Evolutionary conservation across 2,329 filamentous ascomycete genomes (phyloP), one percentile per base, ranked within the genome.

Genomic region (Rhinocladiella mackenziei): DNA sequence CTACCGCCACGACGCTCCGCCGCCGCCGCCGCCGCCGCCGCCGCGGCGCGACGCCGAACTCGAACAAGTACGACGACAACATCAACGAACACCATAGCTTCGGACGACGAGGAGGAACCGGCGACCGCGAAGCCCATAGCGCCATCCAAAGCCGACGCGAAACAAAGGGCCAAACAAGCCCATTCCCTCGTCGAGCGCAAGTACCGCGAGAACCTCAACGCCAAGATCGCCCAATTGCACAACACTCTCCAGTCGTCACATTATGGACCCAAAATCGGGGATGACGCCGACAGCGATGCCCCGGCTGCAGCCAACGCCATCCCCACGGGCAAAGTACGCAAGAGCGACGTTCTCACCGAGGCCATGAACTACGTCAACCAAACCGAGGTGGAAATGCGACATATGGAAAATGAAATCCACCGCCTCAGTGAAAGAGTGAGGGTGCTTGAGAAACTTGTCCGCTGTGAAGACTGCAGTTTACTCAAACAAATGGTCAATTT

Each of bases 171-270:
- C 8, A 53, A 55, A 19, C 53, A 56, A 40, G 55, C 55, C 10
- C 55, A 57, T 33, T 51, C 46, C 2, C 49, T 57, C 13, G 55
- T 57, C 22, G 55, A 57, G 26, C 50, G 50, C 29, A 57, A 57
- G 25, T 57, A 57, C 29, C 46, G 55, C 22, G 55, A 57, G 40
- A 57, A 57, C 37, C 47, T 57, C 36, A 57, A 57, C 34, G 50
- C 55, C 15, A 57, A 57, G 37, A 54, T 57, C 32, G 43, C 46
- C n/a, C 53, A 56, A 31, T 39, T 57, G 4, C 53, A 57, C 48
- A 44, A 32, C 31, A 54, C 53, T 2, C 45, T 57, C 1, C 53
- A 56, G 30, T 48, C 42, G 25, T 48, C 53, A 7, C 53, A 56
- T 20, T 53, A 54, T 40, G 48, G 53, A 11, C 54, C 49, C 25